Evolutionary conservation across 768 basidiomycete species (phyloP).

Genomic region (Termitomyces sp.): DNA sequence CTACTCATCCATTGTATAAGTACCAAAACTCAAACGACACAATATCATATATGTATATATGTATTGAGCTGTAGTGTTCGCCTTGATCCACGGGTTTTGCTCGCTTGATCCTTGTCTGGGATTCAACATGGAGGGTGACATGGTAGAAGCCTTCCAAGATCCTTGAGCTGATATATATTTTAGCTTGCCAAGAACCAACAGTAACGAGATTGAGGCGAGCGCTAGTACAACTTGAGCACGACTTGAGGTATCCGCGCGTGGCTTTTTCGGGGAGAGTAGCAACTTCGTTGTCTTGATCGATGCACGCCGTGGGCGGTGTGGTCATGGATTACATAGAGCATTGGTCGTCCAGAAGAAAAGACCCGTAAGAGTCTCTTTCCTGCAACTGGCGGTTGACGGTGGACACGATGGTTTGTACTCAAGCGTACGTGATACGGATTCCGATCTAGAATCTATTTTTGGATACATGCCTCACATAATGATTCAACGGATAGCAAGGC

Average conservation of each 20-base stretch:
- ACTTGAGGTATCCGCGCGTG: not conserved
- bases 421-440: not conserved
- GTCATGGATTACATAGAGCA: not conserved
- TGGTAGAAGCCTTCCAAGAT: not conserved
- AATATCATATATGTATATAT: slow-evolving; percentile 22
- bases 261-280: not conserved
- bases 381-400: not conserved
- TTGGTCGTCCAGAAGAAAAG: not conserved
- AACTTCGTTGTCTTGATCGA: not conserved
- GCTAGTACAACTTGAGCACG: not conserved
- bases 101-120: not conserved
- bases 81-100: not conserved
- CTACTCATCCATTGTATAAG: slow-evolving; percentile 29
- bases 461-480: not conserved
- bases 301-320: too few relatives aligned
- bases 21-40: slow-evolving; percentile 18
- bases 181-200: not conserved
- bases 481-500: too few relatives aligned
- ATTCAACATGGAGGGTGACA: not conserved
- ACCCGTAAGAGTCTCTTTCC: not conserved
- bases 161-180: not conserved
- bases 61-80: not conserved
- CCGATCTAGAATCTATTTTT: not conserved
- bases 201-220: not conserved
- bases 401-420: not conserved